Evolutionary conservation across 331 rosid genomes (phyloP).

Genomic region (Arachis monticola): DNA sequence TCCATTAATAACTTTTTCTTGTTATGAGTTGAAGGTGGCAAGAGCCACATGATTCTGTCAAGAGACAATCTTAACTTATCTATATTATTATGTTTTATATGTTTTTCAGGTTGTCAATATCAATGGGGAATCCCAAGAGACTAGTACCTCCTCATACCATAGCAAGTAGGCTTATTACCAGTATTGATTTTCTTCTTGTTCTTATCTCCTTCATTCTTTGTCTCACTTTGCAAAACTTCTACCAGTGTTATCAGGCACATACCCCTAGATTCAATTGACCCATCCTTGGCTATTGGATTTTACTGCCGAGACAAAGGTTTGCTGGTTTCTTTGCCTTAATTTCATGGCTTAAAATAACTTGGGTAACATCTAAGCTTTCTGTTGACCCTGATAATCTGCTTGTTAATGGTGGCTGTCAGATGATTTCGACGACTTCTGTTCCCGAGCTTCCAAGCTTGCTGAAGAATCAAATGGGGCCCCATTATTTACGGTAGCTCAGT

Average conservation of each 20-base stretch:
- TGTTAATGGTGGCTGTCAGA: conserved; percentile 49
- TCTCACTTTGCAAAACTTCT: conserved; percentile 26
- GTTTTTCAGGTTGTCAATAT: conserved; percentile 63
- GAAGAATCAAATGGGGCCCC: conserved; percentile 93
- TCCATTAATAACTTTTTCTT: background rate
- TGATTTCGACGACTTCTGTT: conserved; percentile 85
- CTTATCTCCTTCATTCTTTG: background rate
- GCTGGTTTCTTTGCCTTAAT: conserved; percentile 37
- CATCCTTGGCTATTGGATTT: conserved; percentile 96
- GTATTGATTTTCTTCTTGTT: conserved; percentile 15
- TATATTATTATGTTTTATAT: conserved; percentile 4
- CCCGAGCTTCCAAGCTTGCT: conserved; percentile 75
- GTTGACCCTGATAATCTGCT: conserved; percentile 29
- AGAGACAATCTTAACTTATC: background rate
- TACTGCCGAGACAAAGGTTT: conserved; percentile 92
- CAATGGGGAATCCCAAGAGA: conserved; percentile 58
- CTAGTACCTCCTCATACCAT: conserved; percentile 86
- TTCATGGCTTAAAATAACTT: conserved; percentile 18
- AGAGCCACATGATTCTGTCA: conserved; percentile 1
- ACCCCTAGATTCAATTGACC: conserved; percentile 79
- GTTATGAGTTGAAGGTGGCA: background rate
- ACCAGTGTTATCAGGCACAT: conserved; percentile 72
- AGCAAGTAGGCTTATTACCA: conserved; percentile 66
- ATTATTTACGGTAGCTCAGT: conserved; percentile 75
- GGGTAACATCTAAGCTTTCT: conserved; percentile 18